Evolutionary conservation across 257 asterid species (phyloP).

Genomic region (Solanum lignicaule): DNA sequence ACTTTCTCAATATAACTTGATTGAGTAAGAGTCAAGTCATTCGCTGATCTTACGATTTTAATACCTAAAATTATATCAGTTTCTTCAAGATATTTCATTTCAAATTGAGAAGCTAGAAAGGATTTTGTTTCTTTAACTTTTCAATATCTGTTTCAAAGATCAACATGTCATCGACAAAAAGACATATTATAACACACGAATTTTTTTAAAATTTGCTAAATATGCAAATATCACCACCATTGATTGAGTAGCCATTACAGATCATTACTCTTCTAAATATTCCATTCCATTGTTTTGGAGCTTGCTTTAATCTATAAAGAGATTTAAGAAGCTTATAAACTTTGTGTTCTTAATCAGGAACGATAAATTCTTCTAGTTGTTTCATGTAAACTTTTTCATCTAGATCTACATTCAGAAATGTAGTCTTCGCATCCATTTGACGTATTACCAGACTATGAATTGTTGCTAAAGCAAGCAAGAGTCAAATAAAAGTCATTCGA

Average conservation of each 20-base stretch:
- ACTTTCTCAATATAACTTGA: too few species aligned
- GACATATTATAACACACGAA: background rate
- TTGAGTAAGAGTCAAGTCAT: background rate
- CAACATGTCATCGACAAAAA: background rate
- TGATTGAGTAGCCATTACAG: background rate
- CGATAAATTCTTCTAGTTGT: background rate
- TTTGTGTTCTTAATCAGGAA: background rate
- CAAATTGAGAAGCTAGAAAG: background rate
- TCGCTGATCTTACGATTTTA: background rate
- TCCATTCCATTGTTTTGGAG: background rate
- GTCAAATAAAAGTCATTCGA: background rate
- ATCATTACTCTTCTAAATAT: background rate
- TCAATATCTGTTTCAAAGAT: background rate
- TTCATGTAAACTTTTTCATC: background rate
- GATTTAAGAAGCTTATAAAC: background rate
- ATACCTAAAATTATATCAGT: background rate
- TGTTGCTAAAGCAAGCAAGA: background rate
- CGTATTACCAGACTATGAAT: background rate
- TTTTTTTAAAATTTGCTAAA: background rate
- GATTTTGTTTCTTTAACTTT: background rate
- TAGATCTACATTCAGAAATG: background rate
- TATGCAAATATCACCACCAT: background rate
- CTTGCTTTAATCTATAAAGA: background rate
- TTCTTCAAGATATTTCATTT: background rate
- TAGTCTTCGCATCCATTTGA: background rate